Conservation (phyloP, 148 eudicot species). For the Salicornia ramosissima region DNA sequence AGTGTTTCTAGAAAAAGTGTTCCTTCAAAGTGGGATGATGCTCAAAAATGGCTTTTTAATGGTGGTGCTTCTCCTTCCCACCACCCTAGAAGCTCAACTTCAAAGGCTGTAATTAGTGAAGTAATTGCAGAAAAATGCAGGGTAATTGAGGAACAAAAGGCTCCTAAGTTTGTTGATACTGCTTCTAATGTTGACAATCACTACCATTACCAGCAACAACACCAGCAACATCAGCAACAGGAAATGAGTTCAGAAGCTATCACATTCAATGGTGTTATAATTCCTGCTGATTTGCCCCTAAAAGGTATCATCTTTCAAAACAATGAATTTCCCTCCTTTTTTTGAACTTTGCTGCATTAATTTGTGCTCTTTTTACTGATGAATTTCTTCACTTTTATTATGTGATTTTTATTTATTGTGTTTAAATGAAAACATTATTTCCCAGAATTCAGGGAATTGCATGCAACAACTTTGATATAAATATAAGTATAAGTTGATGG, state of each 20-base stretch:
- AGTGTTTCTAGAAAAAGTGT: constrained; percentile 55
- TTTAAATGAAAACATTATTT: neutral
- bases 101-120: constrained; percentile 32
- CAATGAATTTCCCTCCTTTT: constrained; percentile 3
- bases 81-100: constrained; percentile 19
- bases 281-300: constrained; percentile 50
- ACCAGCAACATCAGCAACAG: neutral
- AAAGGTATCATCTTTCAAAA: constrained; percentile 47
- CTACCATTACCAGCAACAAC: constrained; percentile 28
- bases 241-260: constrained; percentile 7
- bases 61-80: constrained; percentile 47
- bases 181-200: constrained; percentile 19
- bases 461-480: neutral
- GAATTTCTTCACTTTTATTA: constrained; percentile 11
- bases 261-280: constrained; percentile 41
- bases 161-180: neutral
- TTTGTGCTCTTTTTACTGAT: constrained; percentile 12
- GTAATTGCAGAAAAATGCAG: constrained; percentile 52
- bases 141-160: constrained; percentile 33
- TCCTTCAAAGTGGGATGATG: constrained; percentile 95
- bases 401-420: constrained; percentile 6
- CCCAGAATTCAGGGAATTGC: neutral
- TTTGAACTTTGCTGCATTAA: neutral
- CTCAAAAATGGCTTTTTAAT: constrained; percentile 63
- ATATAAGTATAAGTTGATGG: neutral